Evolutionary conservation across 2,329 filamentous ascomycete genomes (phyloP), one percentile per base, ranked within the genome.

Genomic region (Fusarium graminum): DNA sequence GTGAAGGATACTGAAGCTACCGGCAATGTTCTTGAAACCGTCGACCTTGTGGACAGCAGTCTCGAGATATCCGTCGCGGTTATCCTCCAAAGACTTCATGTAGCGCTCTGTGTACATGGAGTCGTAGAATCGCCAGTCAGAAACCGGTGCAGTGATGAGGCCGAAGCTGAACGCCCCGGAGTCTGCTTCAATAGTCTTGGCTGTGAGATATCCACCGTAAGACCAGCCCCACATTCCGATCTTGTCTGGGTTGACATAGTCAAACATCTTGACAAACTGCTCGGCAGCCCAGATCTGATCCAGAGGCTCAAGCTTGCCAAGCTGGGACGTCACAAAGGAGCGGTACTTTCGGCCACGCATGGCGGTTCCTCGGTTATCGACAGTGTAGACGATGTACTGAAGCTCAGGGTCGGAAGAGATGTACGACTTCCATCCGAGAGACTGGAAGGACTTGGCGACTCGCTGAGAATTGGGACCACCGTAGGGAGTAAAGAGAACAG

Each of bases 61-160:
- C 50, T 80, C 79, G 57, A 84, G 83, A 77, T 92, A 92, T 29
- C 88, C 88, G 0, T 76, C 84, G 1, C 77, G 78, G 71, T 91
- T 91, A 39, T 78, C 76, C 4, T 79, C 77, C 2, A 83, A 81
- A 1, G 81, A 85, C 77, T 90, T 90, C 89, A 92, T 91, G 78
- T 90, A 92, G 12, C 89, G 84, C 75, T 92, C 89, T 0, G 89
- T 90, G 74, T 91, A 92, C 80, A 91, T 86, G 54, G 82, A 85
- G 74, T 92, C 88, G 75, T 92, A 92, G 78, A 91, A 87, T 2
- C 88, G 83, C 87, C 88, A 91, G 77, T 92, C 89, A 3, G 82
- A 82, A 0, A 91, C 88, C 0, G 89, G 89, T 0, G 89, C 89
- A 0, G 87, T 88, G 68, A 89, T 87, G 11, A 91, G 75, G 0